Evolutionary conservation across 495 filamentous ascomycete species (phyloP).

Genomic region (Delitschia confertaspora): DNA sequence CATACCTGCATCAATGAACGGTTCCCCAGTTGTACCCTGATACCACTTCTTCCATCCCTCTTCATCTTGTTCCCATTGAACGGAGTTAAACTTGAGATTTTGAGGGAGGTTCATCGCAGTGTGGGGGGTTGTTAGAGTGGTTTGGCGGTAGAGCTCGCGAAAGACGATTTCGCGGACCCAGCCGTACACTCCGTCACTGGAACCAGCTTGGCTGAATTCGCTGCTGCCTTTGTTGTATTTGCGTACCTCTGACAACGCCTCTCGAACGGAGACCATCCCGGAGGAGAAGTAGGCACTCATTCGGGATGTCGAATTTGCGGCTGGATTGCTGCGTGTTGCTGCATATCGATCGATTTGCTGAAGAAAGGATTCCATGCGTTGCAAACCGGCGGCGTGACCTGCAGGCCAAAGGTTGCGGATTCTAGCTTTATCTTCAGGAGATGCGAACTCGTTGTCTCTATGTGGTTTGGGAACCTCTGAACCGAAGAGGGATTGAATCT

Average conservation of each 20-base stretch:
- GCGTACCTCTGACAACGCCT: conserved; percentile 9
- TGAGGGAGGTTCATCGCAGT: conserved; percentile 40
- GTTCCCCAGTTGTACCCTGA: conserved; percentile 37
- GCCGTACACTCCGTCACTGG: conserved; percentile 2
- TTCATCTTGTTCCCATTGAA: conserved; percentile 41
- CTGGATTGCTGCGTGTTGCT: conserved; percentile 34
- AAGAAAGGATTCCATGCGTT: conserved; percentile 37
- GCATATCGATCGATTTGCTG: conserved; percentile 35
- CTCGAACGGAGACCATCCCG: conserved; percentile 17
- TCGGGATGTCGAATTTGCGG: conserved; percentile 35
- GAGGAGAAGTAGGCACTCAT: conserved; percentile 39
- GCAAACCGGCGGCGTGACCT: conserved; percentile 36
- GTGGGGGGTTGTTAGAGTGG: conserved; percentile 37
- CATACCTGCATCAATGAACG: conserved; percentile 42
- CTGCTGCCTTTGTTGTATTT: conserved; percentile 23
- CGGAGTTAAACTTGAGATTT: conserved; percentile 41
- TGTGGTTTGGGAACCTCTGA: conserved; percentile 29
- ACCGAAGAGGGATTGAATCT: conserved; percentile 32
- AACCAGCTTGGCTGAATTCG: conserved; percentile 13
- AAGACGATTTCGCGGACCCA: conserved; percentile 44
- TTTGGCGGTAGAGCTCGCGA: conserved; percentile 41
- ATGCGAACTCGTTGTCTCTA: conserved; percentile 36
- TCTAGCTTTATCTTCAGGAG: conserved; percentile 29
- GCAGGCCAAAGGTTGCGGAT: conserved; percentile 40
- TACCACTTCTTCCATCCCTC: conserved; percentile 41